Conservation (phyloP, 73 alveolate genomes). For the Effrenium voratum region DNA sequence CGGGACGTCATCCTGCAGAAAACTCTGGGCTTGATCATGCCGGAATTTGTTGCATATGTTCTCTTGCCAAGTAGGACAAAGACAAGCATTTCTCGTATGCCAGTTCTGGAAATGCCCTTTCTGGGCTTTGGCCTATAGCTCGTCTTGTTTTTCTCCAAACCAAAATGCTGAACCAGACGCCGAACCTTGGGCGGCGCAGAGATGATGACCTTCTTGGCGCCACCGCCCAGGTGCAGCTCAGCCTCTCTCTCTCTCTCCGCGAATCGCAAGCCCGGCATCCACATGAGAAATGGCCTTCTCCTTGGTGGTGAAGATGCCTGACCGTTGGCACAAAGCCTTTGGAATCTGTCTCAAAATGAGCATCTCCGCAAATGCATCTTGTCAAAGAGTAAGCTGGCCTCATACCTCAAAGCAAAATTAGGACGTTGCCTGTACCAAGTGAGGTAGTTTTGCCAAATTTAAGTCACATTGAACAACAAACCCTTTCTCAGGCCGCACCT, state of each 20-base stretch:
- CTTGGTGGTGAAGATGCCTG: conserved; percentile 80
- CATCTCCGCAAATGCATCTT: no score
- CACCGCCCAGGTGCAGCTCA: conserved; percentile 97
- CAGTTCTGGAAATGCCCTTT: not conserved
- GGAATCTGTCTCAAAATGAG: no score
- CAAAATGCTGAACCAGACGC: conserved; percentile 47
- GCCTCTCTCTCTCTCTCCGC: conserved; percentile 94
- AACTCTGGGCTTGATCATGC: not conserved
- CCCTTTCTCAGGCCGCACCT: conserved; percentile 94
- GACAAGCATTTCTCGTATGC: not conserved
- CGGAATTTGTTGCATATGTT: not conserved
- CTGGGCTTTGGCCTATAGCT: not conserved
- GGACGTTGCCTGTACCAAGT: not conserved
- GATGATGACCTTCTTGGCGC: conserved; percentile 98
- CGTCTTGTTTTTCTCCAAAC: not conserved
- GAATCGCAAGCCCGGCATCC: not conserved
- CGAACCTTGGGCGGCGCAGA: conserved; percentile 98
- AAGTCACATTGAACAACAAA: not conserved
- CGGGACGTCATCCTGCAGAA: conserved; percentile 93
- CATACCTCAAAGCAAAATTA: not conserved
- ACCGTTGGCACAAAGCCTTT: not conserved
- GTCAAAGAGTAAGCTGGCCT: not conserved
- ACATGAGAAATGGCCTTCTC: not conserved
- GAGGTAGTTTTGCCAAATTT: not conserved
- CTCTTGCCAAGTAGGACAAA: not conserved